Base-by-base conservation (phyloP, 257 asterid genomes). In the Solanum dulcamara region DNA sequence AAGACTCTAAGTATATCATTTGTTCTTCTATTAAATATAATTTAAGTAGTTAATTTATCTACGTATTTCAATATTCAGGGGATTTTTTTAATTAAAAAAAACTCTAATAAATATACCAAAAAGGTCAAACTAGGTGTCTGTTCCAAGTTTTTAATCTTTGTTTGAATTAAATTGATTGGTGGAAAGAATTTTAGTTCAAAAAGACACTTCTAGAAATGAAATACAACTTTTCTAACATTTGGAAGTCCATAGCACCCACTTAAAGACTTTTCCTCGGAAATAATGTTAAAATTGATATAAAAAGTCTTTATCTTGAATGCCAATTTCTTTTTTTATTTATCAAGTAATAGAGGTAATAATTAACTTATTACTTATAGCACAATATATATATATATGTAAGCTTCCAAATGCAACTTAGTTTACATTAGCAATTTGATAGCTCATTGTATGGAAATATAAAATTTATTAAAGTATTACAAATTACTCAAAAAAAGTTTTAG, bases 41-140 rank as follows among this genome's bases (percentile, higher is more conserved):
- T 5, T 62, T 6, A 13, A 26, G 6, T 26, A 13, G 8, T 26
- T 60, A 26, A 28, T 62, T 62, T 26, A 62, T 0, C 2, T n/a
- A n/a, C n/a, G n/a, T n/a, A n/a, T n/a, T n/a, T n/a, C n/a, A n/a
- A n/a, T n/a, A n/a, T n/a, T n/a, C n/a, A n/a, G n/a, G n/a, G n/a
- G n/a, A 28, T 28, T 28, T 26, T 10, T 28, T 3, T 28, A 28
- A 0, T 0, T n/a, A n/a, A n/a, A 1, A n/a, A 24, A 26, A 26
- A 28, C 37, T 62, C 10, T 28, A 62, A 62, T 13, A 13, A 62
- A 13, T 28, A 30, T 30, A 28, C 8, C 72, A 14, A 66, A 13
- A 28, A 4, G 71, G 72, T 66, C 72, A 64, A 64, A 40, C 12
- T 64, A 64, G 40, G 72, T 64, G 72, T 40, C 40, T 30, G 20